Base-by-base conservation (phyloP, 2,329 filamentous ascomycete species). In the Phialemoniopsis sp. region DNA sequence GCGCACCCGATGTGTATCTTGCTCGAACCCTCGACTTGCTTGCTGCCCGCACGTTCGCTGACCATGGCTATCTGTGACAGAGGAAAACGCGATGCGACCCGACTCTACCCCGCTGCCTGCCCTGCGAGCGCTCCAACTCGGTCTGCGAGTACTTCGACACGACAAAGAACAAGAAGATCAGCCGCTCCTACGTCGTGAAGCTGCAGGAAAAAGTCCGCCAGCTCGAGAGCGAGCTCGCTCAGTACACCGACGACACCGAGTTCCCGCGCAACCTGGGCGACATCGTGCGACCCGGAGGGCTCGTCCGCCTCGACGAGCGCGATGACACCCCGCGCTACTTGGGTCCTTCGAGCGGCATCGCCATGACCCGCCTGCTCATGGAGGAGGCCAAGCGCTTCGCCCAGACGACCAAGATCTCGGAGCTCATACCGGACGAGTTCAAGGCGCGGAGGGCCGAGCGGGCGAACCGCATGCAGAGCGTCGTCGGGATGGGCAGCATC, bases 11-110 rank as follows among this genome's bases (percentile, higher is more conserved):
- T 6, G 10, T 26, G 21, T 10, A 26, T 26, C 21, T 6, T 10
- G 21, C 21, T 26, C 21, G n/a, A n/a, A n/a, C n/a, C n/a, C n/a
- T n/a, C n/a, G n/a, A n/a, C n/a, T n/a, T n/a, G n/a, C n/a, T n/a
- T n/a, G n/a, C n/a, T n/a, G n/a, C n/a, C n/a, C n/a, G n/a, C n/a
- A n/a, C n/a, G n/a, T n/a, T 18, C 30, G 29, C 33, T 41, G 21
- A 29, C 33, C 6, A 36, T 18, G 7, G 9, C 4, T 13, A 29
- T 10, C 18, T 15, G 15, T 37, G 10, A 42, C 57, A 95, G 90
- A 83, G 91, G 55, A 98, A 98, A 73, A 97, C 91, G 29, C 78
- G 89, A 71, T 98, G 93, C 70, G 93, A 97, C 64, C 87, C 93
- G 4, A 87, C 87, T 13, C 78, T 98, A 16, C 93, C 93, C 31